Evolutionary conservation across 345 rosid genomes (phyloP).

Genomic region (Eucalyptus pauciflora): DNA sequence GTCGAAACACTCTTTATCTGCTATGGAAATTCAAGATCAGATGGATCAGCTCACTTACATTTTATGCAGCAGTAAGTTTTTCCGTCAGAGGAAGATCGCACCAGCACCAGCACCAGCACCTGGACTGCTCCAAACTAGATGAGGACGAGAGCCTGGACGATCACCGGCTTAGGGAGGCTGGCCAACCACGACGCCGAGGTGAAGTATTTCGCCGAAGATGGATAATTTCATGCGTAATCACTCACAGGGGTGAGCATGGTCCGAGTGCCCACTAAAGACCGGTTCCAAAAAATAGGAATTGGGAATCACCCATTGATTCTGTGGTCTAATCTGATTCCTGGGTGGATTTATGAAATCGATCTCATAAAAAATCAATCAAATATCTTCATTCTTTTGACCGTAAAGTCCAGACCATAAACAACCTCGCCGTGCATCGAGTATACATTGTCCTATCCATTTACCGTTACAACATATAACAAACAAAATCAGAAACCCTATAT

Average conservation of each 20-base stretch:
- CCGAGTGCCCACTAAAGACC: too few relatives aligned
- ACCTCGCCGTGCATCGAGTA: too few relatives aligned
- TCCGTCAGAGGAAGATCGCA: constrained; percentile 63
- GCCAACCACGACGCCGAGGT: constrained; percentile 70
- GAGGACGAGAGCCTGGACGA: constrained; percentile 73
- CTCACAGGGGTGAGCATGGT: too few relatives aligned
- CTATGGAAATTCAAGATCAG: constrained; percentile 59
- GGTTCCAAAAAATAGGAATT: too few relatives aligned
- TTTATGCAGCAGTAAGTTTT: constrained; percentile 68
- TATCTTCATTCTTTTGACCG: too few relatives aligned
- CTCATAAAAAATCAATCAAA: too few relatives aligned
- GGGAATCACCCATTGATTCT: too few relatives aligned
- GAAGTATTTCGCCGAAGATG: constrained; percentile 62
- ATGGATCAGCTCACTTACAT: constrained; percentile 69
- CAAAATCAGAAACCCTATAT: too few relatives aligned
- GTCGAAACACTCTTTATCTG: constrained; percentile 8
- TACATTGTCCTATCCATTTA: too few relatives aligned
- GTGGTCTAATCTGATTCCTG: rapidly evolving
- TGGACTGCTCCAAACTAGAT: constrained; percentile 78
- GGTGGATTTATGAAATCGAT: rapidly evolving
- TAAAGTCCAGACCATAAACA: too few relatives aligned
- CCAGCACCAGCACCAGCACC: constrained; percentile 10
- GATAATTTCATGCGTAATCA: neutral
- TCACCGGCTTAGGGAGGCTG: constrained; percentile 74
- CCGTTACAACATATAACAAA: too few relatives aligned